These are phyloP conservation scores for Amborella trichopoda DNA, from an alignment of 164 flowering plant species.

Conservation along the genomic window DNA sequence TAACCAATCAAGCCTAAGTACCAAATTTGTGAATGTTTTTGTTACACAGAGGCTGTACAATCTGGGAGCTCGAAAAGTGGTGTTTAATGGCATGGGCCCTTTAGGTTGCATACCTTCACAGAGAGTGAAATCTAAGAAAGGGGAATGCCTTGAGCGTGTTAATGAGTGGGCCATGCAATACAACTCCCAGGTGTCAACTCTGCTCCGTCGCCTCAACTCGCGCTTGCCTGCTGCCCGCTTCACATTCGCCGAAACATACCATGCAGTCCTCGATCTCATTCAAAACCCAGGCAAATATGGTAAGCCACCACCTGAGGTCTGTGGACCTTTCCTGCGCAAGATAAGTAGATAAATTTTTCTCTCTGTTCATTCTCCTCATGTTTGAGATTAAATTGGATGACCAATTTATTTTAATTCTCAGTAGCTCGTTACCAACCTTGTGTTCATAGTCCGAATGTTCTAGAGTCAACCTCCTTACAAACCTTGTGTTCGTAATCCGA, in stretches of 20 bases:
- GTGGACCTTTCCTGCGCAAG: too few relatives aligned
- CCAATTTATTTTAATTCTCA: too few relatives aligned
- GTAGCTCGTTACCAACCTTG: too few relatives aligned
- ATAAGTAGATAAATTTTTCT: too few relatives aligned
- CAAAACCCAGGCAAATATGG: constrained; percentile 44
- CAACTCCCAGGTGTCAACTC: constrained; percentile 32
- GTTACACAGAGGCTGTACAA: constrained; percentile 41
- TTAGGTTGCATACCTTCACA: constrained; percentile 92
- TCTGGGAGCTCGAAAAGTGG: constrained; percentile 54
- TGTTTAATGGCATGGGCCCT: constrained; percentile 59
- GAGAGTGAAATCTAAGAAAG: constrained; percentile 48
- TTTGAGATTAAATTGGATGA: too few relatives aligned
- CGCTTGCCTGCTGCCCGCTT: constrained; percentile 32
- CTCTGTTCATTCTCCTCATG: too few relatives aligned
- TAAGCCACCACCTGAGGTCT: too few relatives aligned
- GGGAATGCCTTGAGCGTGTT: constrained; percentile 47
- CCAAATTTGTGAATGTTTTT: too few relatives aligned
- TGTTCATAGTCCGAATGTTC: too few relatives aligned
- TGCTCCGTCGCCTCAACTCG: constrained; percentile 22
- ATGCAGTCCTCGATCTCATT: constrained; percentile 43
- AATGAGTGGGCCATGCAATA: constrained; percentile 43
- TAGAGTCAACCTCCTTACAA: too few relatives aligned
- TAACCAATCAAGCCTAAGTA: too few relatives aligned
- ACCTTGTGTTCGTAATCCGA: too few relatives aligned
- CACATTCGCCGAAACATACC: constrained; percentile 47